A percentile compares a stretch with the other conserved stretches of the same genome.
These are phyloP conservation scores for Candida golubevii DNA, from an alignment of 805 yeast genomes.

Conservation along the genomic window DNA sequence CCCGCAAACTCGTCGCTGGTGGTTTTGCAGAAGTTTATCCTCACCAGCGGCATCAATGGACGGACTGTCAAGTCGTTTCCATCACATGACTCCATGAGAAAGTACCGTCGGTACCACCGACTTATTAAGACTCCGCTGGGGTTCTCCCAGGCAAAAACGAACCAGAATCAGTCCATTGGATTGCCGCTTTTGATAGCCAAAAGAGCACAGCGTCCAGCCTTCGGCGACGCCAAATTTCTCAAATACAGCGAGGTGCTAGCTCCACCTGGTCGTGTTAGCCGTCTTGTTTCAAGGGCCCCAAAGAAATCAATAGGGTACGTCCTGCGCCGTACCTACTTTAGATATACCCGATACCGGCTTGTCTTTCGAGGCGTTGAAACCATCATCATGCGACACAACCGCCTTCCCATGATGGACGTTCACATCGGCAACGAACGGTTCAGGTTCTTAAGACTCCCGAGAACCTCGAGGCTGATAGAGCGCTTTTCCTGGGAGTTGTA, in stretches of 20 bases:
- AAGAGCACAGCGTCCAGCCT: constrained; percentile 4
- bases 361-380: constrained; percentile 5
- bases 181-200: constrained; percentile 12
- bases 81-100: constrained; percentile 7
- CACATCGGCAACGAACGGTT: constrained; percentile 7
- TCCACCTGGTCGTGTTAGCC: too few species aligned
- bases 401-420: constrained; percentile 13
- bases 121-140: not conserved
- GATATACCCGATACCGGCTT: constrained; percentile 13
- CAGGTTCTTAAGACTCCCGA: constrained; percentile 9
- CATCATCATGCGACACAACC: constrained; percentile 7
- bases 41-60: constrained; percentile 9
- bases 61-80: constrained; percentile 8
- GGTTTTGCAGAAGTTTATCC: constrained; percentile 7
- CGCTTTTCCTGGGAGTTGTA: constrained; percentile 11
- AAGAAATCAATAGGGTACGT: constrained; percentile 6
- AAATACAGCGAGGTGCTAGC: constrained; percentile 9
- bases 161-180: constrained; percentile 11
- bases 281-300: too few species aligned
- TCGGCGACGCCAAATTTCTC: constrained; percentile 11
- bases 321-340: constrained; percentile 3
- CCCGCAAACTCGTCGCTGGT: not conserved
- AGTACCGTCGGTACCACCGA: constrained; percentile 9
- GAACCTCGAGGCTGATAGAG: not conserved
- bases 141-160: constrained; percentile 9